Conservation (phyloP, 148 eudicot species). For the Heliamphora exappendiculata region DNA sequence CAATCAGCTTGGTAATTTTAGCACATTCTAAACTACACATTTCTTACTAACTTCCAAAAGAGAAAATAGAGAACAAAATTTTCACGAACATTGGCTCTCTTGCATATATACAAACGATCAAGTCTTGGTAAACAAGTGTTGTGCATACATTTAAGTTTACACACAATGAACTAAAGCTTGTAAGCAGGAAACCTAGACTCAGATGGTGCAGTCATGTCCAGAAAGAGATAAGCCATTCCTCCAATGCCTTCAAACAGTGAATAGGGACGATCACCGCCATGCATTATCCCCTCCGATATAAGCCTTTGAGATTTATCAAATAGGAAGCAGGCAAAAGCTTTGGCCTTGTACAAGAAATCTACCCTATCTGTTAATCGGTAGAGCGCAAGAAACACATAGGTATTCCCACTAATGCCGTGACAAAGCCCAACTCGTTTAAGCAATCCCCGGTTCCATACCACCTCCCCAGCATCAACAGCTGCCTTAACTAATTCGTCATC, state of each 20-base stretch:
- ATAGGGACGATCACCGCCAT: slow-evolving; percentile 74
- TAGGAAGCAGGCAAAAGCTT: slow-evolving; percentile 76
- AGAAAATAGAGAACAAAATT: neutral
- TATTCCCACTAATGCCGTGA: slow-evolving; percentile 79
- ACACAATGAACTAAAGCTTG: slow-evolving; percentile 27
- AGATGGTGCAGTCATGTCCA: slow-evolving; percentile 62
- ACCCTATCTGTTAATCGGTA: slow-evolving; percentile 54
- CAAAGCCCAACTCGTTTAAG: slow-evolving; percentile 79
- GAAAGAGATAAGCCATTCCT: slow-evolving; percentile 73
- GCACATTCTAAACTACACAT: neutral
- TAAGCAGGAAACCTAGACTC: slow-evolving; percentile 78
- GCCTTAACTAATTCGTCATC: slow-evolving; percentile 54
- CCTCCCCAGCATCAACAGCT: slow-evolving; percentile 65
- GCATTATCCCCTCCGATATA: slow-evolving; percentile 63
- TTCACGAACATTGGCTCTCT: neutral
- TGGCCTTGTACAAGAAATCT: slow-evolving; percentile 60
- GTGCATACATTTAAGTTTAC: neutral
- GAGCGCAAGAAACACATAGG: slow-evolving; percentile 66
- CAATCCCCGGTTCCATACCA: slow-evolving; percentile 79
- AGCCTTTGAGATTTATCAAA: slow-evolving; percentile 49
- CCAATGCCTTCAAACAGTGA: slow-evolving; percentile 86
- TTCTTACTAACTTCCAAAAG: neutral
- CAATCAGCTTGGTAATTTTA: neutral
- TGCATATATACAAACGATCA: neutral
- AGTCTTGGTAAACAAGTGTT: neutral